A percentile compares a stretch with the other conserved stretches of the same genome.
phyloP scores from a whole-genome alignment of 2,329 filamentous ascomycete species.

The Rutstroemia sp. region DNA sequence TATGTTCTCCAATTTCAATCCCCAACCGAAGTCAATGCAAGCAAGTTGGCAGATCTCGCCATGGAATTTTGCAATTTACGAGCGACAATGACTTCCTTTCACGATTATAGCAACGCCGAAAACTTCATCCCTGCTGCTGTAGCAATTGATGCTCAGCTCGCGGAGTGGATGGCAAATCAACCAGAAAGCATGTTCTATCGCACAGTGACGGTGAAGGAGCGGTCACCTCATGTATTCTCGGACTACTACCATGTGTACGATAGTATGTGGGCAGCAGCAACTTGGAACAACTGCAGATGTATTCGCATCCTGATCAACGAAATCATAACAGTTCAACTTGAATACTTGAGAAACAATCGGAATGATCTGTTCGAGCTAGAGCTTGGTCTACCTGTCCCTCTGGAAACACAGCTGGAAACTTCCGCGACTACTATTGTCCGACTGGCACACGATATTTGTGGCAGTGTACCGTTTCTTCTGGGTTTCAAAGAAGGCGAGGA shows the following conservation, averaged over 20 bases:
- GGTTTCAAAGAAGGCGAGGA: constrained; percentile 10
- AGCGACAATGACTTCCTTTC: constrained; percentile 18
- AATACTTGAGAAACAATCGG: constrained; percentile 12
- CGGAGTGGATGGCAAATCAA: constrained; percentile 14
- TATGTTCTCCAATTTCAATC: constrained; percentile 15
- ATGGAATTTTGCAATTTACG: constrained; percentile 21
- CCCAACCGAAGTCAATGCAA: constrained; percentile 26
- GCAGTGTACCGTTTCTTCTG: constrained; percentile 21
- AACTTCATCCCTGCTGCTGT: constrained; percentile 13
- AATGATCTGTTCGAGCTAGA: constrained; percentile 1
- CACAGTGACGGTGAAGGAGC: constrained; percentile 12
- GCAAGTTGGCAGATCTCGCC: constrained; percentile 34
- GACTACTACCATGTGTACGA: constrained; percentile 24
- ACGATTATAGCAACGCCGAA: constrained; percentile 20
- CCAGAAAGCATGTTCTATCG: constrained; percentile 14
- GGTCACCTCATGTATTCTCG: constrained; percentile 19
- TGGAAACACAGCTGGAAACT: constrained; percentile 13
- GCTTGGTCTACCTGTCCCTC: constrained; percentile 5
- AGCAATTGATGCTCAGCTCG: constrained; percentile 18
- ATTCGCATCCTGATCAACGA: constrained; percentile 24
- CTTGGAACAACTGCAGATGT: constrained; percentile 25
- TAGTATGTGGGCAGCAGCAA: constrained; percentile 19
- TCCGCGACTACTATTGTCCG: constrained; percentile 15
- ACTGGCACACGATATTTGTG: constrained; percentile 22
- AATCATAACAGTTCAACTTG: constrained; percentile 19